Percentiles rank a stretch among this genome's conserved stretches.
These are phyloP conservation scores for Cladosporium sp. DNA, from an alignment of 2,329 filamentous ascomycete species.

Conservation along the genomic window DNA sequence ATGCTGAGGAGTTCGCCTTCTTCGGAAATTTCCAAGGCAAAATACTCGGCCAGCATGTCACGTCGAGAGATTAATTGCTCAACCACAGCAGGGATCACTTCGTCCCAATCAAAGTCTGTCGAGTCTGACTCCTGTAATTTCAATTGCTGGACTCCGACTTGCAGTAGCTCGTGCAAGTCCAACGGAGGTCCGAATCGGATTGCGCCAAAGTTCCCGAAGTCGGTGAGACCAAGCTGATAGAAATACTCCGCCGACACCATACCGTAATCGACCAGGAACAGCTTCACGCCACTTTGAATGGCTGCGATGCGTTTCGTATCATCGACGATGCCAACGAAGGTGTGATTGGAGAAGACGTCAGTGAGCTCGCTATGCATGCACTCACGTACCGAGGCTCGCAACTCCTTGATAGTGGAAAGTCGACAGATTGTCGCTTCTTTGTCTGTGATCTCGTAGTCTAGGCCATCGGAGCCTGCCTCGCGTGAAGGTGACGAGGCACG, in stretches of 20 bases:
- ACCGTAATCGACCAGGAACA: conserved; percentile 92
- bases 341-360: conserved; percentile 82
- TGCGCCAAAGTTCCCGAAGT: conserved; percentile 90
- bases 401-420: conserved; percentile 79
- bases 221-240: conserved; percentile 90
- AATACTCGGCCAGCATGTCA: conserved; percentile 92
- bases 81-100: conserved; percentile 66
- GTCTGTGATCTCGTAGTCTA: conserved; percentile 71
- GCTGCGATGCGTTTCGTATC: conserved; percentile 83
- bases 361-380: conserved; percentile 82
- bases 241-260: conserved; percentile 83
- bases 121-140: conserved; percentile 35
- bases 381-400: conserved; percentile 78
- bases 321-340: conserved; percentile 92
- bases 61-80: conserved; percentile 70
- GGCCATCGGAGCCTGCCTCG: conserved; percentile 45
- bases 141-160: conserved; percentile 72
- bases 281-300: conserved; percentile 86
- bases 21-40: conserved; percentile 77
- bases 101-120: conserved; percentile 64
- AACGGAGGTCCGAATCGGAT: conserved; percentile 80
- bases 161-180: conserved; percentile 67
- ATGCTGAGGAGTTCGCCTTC: conserved; percentile 75
- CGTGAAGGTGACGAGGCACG: conserved; percentile 41
- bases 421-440: conserved; percentile 70